These are phyloP conservation scores for Nectriaceae sp. DNA, from an alignment of 2,329 filamentous ascomycete species.

Conservation along the genomic window DNA sequence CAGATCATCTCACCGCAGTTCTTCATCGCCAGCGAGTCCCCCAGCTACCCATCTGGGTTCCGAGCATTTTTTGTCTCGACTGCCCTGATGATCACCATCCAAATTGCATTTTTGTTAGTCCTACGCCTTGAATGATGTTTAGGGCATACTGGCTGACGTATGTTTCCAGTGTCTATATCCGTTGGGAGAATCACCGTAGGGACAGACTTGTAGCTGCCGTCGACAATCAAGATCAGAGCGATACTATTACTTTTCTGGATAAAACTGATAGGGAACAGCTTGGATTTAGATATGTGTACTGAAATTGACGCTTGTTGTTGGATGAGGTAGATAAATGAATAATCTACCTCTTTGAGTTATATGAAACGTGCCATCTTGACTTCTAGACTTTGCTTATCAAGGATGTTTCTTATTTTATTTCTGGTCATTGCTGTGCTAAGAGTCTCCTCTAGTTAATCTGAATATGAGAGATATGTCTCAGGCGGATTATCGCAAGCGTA, in stretches of 20 bases:
- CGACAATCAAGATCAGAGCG: not conserved
- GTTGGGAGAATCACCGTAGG: not conserved
- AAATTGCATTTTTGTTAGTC: not conserved
- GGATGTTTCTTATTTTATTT: too few relatives aligned
- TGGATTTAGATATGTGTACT: not conserved
- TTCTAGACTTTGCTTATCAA: too few relatives aligned
- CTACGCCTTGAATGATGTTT: not conserved
- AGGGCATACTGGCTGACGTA: not conserved
- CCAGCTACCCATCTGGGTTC: slow-evolving; percentile 8
- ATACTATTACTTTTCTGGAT: not conserved
- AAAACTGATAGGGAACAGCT: slow-evolving; percentile 1
- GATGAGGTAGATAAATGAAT: too few relatives aligned
- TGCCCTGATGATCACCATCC: slow-evolving; percentile 1
- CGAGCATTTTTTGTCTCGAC: slow-evolving; percentile 5
- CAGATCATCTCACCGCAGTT: slow-evolving; percentile 15
- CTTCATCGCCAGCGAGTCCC: slow-evolving; percentile 8
- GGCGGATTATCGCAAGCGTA: too few relatives aligned
- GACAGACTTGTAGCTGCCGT: not conserved
- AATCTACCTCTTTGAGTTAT: too few relatives aligned
- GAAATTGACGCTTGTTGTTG: too few relatives aligned
- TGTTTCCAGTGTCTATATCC: not conserved
- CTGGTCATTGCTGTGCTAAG: too few relatives aligned
- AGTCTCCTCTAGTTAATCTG: too few relatives aligned
- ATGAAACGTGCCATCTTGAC: too few relatives aligned
- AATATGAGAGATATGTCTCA: too few relatives aligned